Base-by-base conservation (phyloP, 345 rosid genomes). In the Rhodamnia rubescens region DNA sequence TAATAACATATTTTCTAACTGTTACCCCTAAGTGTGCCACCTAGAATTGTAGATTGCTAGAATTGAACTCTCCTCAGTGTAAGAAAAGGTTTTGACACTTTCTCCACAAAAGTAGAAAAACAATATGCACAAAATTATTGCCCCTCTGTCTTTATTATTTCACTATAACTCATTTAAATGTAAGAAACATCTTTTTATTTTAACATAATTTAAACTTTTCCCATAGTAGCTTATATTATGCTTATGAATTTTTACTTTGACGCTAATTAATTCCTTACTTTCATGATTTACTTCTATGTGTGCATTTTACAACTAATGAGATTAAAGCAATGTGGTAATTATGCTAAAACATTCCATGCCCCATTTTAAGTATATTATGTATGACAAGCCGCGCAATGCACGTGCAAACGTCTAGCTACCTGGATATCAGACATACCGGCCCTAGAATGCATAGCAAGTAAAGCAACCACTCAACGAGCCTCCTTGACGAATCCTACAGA, bases 401-500 rank as follows among this genome's bases (percentile, higher is more conserved):
- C 24, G 2, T 24, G 53, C 52, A 27, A 36, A 58, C 15, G 2
- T 81, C 36, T 47, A 52, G n/a, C 10, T 50, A 51, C 83, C 84
- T 83, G 81, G 50, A 74, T 24, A 26, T 82, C 83, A 87, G 88
- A 61, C 83, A 58, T 51, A 22, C 58, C 86, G 86, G 85, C 78
- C 74, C 90, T 89, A 97, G 91, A 95, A 93, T 80, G 93, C 93
- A 88, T 93, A 94, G 89, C 98, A 97, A 74, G 96, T 92, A 86
- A 97, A 97, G 89, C 99, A 97, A 86, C 98, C 96, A 86, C 96
- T 93, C 87, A 97, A 89, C 32, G 98, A 92, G 87, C 93, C 86
- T 57, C 92, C 92, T 78, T 92, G 97, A 84, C 93, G 87, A 61
- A 92, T 91, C 91, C 91, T 89, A 64, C 88, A 86, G 83, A 92